phyloP scores from a whole-genome alignment of 768 basidiomycete species.

The Mrakia gelida region DNA sequence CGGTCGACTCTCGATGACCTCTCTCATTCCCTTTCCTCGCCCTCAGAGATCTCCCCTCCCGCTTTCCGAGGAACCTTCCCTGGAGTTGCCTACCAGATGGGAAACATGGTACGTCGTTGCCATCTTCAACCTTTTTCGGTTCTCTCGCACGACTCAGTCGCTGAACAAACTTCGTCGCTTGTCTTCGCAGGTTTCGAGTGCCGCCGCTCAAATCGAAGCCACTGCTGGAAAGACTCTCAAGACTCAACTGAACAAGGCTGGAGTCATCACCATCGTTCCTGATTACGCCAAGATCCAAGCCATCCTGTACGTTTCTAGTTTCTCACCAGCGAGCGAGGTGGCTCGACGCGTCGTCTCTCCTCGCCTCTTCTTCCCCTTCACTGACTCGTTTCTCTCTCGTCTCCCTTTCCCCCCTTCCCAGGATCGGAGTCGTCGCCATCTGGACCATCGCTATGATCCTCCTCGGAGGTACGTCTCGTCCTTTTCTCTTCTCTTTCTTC shows the following conservation, averaged over 20 bases:
- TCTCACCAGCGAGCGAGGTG: no score
- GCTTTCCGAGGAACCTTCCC: constrained; percentile 86
- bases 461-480: not conserved
- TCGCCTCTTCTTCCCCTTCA: not conserved
- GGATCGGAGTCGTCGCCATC: not conserved
- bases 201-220: constrained; percentile 76
- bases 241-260: no score
- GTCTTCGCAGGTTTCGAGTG: constrained; percentile 55
- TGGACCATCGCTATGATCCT: not conserved
- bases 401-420: no score
- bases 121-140: no score
- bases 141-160: no score
- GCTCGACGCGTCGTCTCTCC: constrained; percentile 48
- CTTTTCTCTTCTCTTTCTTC: not conserved
- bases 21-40: constrained; percentile 40
- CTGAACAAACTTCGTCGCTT: no score
- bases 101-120: no score
- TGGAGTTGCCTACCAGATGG: constrained; percentile 65
- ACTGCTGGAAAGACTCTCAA: constrained; percentile 59
- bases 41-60: constrained; percentile 79
- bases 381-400: not conserved
- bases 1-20: not conserved
- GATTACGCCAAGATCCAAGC: constrained; percentile 74
- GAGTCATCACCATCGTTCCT: constrained; percentile 45
- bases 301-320: constrained; percentile 65